Conservation (phyloP, 306 rosid species). For the Corylus avellana region DNA sequence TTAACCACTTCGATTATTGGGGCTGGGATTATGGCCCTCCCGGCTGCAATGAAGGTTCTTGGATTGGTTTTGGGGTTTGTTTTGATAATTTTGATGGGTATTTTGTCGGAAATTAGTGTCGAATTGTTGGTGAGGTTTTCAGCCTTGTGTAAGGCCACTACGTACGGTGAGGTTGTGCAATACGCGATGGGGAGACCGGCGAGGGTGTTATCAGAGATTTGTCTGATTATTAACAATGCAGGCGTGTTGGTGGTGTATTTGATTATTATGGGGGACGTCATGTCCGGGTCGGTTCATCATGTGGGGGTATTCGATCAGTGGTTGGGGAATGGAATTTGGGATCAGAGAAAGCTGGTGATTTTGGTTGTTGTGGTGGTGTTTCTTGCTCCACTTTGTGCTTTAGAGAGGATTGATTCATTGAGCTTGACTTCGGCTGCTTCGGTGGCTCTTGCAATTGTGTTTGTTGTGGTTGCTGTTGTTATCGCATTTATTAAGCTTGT, state of each 20-base stretch:
- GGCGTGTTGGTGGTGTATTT: constrained; percentile 86
- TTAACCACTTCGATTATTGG: constrained; percentile 87
- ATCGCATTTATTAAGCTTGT: constrained; percentile 70
- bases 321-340: constrained; percentile 90
- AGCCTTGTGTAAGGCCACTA: constrained; percentile 61
- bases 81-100: constrained; percentile 72
- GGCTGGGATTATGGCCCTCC: constrained; percentile 95
- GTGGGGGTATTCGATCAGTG: constrained; percentile 90
- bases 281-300: constrained; percentile 90
- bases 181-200: constrained; percentile 73
- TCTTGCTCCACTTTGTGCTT: constrained; percentile 87
- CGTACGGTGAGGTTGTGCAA: constrained; percentile 91
- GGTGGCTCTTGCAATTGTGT: constrained; percentile 82
- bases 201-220: constrained; percentile 71
- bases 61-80: constrained; percentile 69
- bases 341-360: constrained; percentile 78
- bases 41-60: constrained; percentile 96
- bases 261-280: constrained; percentile 97
- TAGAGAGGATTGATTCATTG: constrained; percentile 89
- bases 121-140: constrained; percentile 72
- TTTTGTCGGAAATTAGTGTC: constrained; percentile 80
- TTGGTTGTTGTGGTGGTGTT: constrained; percentile 63
- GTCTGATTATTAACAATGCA: constrained; percentile 78
- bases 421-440: constrained; percentile 97
- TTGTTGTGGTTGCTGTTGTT: constrained; percentile 66